Conservation (phyloP, 2,329 filamentous ascomycete genomes). For the Macrophomina tecta region DNA sequence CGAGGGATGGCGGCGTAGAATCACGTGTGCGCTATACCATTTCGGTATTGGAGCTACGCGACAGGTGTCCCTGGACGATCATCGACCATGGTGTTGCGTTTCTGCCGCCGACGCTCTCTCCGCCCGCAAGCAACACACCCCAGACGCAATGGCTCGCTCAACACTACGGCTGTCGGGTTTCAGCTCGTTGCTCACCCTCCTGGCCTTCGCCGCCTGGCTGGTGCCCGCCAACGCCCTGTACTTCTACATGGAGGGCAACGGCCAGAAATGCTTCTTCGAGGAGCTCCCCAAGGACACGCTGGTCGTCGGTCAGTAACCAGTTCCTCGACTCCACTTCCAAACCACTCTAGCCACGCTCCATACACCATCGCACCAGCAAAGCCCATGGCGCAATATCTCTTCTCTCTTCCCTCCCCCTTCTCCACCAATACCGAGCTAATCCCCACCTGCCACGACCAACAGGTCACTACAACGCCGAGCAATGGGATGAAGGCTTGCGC, state of each 20-base stretch:
- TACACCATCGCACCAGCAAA: background rate
- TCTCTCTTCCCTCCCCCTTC: background rate
- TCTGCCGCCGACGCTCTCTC: constrained; percentile 10
- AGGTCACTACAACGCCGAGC: constrained; percentile 86
- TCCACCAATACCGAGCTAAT: background rate
- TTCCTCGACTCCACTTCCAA: background rate
- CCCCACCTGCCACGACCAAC: background rate
- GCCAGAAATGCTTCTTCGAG: constrained; percentile 96
- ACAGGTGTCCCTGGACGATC: constrained; percentile 26
- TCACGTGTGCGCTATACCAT: constrained; percentile 26
- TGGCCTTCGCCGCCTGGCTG: constrained; percentile 67
- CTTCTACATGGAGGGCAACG: constrained; percentile 89
- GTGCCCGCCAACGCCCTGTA: constrained; percentile 80
- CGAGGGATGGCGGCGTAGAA: background rate
- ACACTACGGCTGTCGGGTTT: constrained; percentile 21
- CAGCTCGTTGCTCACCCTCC: constrained; percentile 57
- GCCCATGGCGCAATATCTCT: background rate
- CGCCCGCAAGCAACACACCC: constrained; percentile 10
- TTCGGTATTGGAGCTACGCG: constrained; percentile 23
- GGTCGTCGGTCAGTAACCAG: constrained; percentile 73
- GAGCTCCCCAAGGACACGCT: constrained; percentile 97
- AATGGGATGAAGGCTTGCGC: constrained; percentile 74
- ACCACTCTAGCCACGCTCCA: background rate
- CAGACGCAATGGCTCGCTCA: constrained; percentile 28
- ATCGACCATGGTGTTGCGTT: constrained; percentile 18